Evolutionary conservation across 306 rosid genomes (phyloP).

Genomic region (Malus sylvestris): DNA sequence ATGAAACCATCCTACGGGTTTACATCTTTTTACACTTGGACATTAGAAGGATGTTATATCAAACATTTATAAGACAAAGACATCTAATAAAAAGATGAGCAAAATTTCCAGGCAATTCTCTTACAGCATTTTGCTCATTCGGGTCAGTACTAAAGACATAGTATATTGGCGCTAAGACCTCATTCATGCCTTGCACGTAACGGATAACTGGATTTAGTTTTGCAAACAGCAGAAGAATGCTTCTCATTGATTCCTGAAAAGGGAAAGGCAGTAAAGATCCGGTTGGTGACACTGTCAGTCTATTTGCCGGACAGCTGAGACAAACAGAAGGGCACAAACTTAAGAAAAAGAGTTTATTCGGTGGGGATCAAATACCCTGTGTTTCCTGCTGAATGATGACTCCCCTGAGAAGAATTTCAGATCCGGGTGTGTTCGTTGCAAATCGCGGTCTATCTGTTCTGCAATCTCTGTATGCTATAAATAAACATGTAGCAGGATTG

Average conservation of each 20-base stretch:
- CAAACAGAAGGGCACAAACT: neutral
- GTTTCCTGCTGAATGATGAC: constrained; percentile 49
- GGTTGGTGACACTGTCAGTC: neutral
- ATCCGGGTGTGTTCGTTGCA: constrained; percentile 75
- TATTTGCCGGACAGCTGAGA: neutral
- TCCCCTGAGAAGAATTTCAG: constrained; percentile 66
- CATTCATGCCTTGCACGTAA: constrained; percentile 92
- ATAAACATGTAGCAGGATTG: constrained; percentile 5
- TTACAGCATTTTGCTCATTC: constrained; percentile 59
- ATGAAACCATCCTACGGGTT: constrained; percentile 8
- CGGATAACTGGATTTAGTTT: constrained; percentile 72
- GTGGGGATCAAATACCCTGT: constrained; percentile 41
- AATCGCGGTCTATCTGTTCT: constrained; percentile 78
- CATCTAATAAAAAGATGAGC: neutral
- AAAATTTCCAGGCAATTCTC: constrained; percentile 18
- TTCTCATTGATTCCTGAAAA: constrained; percentile 76
- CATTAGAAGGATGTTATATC: neutral
- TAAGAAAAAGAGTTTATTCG: neutral
- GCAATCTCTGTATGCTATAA: constrained; percentile 59
- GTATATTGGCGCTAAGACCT: constrained; percentile 81
- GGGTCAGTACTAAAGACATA: constrained; percentile 53
- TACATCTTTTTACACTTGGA: neutral
- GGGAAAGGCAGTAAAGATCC: constrained; percentile 9
- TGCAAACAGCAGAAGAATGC: constrained; percentile 65
- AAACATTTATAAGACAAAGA: neutral